These are phyloP conservation scores for Polytrichum formosum DNA, from an alignment of 225 moss, liverwort and hornwort species.

Conservation along the genomic window DNA sequence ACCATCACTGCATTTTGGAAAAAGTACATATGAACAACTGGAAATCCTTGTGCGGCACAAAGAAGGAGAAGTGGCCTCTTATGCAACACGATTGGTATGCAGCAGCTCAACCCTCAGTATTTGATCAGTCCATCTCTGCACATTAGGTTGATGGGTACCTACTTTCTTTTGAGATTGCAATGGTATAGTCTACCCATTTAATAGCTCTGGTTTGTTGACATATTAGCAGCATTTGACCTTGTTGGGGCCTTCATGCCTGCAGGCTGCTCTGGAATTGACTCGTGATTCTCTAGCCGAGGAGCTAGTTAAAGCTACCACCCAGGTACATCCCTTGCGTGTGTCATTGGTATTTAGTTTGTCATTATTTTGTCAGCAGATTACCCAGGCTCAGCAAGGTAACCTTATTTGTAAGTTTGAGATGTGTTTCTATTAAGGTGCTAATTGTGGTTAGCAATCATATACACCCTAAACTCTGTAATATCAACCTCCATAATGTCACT, in stretches of 20 bases:
- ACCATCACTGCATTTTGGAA: constrained; percentile 71
- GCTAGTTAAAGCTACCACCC: constrained; percentile 90
- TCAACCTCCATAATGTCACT: too few species aligned
- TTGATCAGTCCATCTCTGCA: background rate
- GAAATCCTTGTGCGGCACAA: constrained; percentile 85
- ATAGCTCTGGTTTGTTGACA: background rate
- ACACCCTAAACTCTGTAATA: too few species aligned
- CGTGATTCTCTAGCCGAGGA: constrained; percentile 95
- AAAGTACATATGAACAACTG: constrained; percentile 82
- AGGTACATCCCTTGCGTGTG: constrained; percentile 46
- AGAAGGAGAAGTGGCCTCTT: constrained; percentile 94
- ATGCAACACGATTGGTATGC: constrained; percentile 86
- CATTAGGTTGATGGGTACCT: too few species aligned
- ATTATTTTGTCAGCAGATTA: background rate
- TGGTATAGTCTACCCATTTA: background rate
- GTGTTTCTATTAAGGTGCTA: background rate
- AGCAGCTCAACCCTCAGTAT: constrained; percentile 5
- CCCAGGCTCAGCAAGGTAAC: background rate
- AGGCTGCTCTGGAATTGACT: constrained; percentile 92
- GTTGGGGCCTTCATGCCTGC: constrained; percentile 4
- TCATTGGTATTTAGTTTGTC: constrained; percentile 1
- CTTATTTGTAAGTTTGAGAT: background rate
- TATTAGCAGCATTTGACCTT: constrained; percentile 3
- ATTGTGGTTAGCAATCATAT: background rate
- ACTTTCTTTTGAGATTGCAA: background rate